Evolutionary conservation across 352 stramenopile species (phyloP).

Genomic region (Peronospora destructor): DNA sequence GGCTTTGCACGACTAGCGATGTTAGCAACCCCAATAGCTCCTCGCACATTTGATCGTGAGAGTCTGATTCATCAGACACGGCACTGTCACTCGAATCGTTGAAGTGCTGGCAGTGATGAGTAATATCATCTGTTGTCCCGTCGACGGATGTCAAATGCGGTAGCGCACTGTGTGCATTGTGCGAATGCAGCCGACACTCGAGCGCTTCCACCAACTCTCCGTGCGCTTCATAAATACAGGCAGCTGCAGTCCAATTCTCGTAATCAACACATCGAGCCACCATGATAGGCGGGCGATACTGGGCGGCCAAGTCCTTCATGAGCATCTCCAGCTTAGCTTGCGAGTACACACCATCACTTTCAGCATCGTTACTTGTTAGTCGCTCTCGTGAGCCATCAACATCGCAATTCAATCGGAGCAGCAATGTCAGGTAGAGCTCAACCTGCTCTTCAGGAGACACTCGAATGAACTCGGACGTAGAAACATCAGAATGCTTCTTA

Average conservation of each 20-base stretch:
- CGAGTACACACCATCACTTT: slow-evolving; percentile 26
- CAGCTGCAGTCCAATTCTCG: slow-evolving; percentile 72
- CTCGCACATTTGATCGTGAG: slow-evolving; percentile 49
- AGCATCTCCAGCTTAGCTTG: slow-evolving; percentile 49
- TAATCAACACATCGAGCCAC: slow-evolving; percentile 76
- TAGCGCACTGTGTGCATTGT: slow-evolving; percentile 31
- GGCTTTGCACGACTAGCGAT: slow-evolving; percentile 50
- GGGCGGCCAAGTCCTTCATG: slow-evolving; percentile 46
- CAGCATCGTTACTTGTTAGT: not conserved
- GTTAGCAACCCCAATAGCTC: slow-evolving; percentile 60
- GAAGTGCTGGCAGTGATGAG: slow-evolving; percentile 29
- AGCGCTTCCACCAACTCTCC: slow-evolving; percentile 76
- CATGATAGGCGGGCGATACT: slow-evolving; percentile 73
- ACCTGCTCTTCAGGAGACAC: slow-evolving; percentile 45
- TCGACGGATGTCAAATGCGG: not conserved
- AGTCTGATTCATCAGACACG: slow-evolving; percentile 36
- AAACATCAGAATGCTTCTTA: slow-evolving; percentile 29
- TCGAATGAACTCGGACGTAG: slow-evolving; percentile 41
- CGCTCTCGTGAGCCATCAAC: slow-evolving; percentile 1
- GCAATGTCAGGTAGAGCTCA: slow-evolving; percentile 67
- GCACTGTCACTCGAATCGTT: slow-evolving; percentile 19
- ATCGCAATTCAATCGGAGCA: slow-evolving; percentile 50
- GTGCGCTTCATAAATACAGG: slow-evolving; percentile 71
- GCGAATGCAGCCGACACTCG: slow-evolving; percentile 71
- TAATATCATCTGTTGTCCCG: slow-evolving; percentile 7